Evolutionary conservation across 1,284 basidiomycete genomes (phyloP), one percentile per base, ranked within the genome.

Genomic region (Cryptococcus sp.): DNA sequence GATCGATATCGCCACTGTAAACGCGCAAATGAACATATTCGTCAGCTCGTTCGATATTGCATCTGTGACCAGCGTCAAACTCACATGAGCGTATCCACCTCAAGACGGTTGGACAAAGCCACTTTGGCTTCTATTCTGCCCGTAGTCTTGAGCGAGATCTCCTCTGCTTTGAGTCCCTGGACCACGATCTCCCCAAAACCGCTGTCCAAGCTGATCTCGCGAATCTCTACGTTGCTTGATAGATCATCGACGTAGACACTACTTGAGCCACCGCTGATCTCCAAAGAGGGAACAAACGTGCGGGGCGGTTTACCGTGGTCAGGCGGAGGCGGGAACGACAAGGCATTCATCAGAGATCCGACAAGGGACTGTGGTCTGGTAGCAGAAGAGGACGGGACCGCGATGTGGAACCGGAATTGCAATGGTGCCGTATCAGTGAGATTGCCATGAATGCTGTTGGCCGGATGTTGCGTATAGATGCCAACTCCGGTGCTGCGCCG

Each of bases 401-500:
- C 48, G 30, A 66, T 35, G 49, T 66, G 56, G 5, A 66, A n/a
- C 5, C 57, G 48, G 57, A 66, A 63, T 47, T 59, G 46, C 10
- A 57, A 43, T 30, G 45, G 42, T 6, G 48, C 25, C 40, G 52
- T 15, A 15, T 46, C 23, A 10, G 43, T 47, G 54, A 42, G 5
- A 50, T 35, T 39, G 20, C 13, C 25, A 35, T 54, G 35, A 13
- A 46, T 17, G 25, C 25, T 25, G 16, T 54, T 11, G 43, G 16
- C 13, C n/a, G 45, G 27, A 20, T 38, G 25, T 17, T 16, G 23
- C 15, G 51, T 58, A 52, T 57, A 54, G 27, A 65, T 39, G 11
- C 49, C 58, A 19, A 65, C 58, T 20, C 64, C 64, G 10, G 52
- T 15, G 22, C 45, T 52, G 47, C 45, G 23, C 22, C 8, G 27